These are phyloP conservation scores for Mortierella polycephala DNA, from an alignment of 371 early-diverging fungal species.

Conservation along the genomic window DNA sequence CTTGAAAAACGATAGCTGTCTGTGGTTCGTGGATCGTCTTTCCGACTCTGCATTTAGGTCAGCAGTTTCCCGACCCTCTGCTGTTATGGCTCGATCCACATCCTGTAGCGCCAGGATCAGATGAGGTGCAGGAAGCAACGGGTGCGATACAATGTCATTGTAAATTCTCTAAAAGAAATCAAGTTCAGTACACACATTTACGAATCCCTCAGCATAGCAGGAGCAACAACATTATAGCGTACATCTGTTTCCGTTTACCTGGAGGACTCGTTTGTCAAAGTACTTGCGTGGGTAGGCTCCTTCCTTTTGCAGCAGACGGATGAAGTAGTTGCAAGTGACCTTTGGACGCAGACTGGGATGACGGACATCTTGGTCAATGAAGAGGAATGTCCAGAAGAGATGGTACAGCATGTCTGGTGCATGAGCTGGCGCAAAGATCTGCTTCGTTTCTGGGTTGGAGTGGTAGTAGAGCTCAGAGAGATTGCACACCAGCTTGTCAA, in stretches of 20 bases:
- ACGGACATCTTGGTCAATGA: constrained; percentile 52
- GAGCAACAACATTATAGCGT: too few relatives aligned
- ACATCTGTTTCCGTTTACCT: constrained; percentile 17
- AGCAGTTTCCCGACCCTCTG: background rate
- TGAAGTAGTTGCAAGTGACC: constrained; percentile 45
- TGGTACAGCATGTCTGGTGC: constrained; percentile 45
- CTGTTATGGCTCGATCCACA: background rate
- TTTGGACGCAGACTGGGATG: constrained; percentile 38
- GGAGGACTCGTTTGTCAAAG: constrained; percentile 45
- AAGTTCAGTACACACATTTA: background rate
- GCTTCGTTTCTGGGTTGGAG: constrained; percentile 50
- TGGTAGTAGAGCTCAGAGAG: constrained; percentile 46
- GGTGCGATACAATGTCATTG: constrained; percentile 42
- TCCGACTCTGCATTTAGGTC: background rate
- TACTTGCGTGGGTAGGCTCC: constrained; percentile 37
- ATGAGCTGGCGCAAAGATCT: constrained; percentile 38
- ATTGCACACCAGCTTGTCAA: constrained; percentile 46
- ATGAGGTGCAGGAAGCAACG: constrained; percentile 48
- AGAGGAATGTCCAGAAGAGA: constrained; percentile 53
- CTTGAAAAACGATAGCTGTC: constrained; percentile 18
- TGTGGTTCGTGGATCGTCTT: background rate
- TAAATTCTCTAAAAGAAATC: constrained; percentile 36
- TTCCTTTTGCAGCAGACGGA: constrained; percentile 35
- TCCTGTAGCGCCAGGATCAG: constrained; percentile 31
- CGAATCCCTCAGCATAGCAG: background rate